Conservation (phyloP, 176 grass and related monocot genomes). For the Cenchrus purpureus region DNA sequence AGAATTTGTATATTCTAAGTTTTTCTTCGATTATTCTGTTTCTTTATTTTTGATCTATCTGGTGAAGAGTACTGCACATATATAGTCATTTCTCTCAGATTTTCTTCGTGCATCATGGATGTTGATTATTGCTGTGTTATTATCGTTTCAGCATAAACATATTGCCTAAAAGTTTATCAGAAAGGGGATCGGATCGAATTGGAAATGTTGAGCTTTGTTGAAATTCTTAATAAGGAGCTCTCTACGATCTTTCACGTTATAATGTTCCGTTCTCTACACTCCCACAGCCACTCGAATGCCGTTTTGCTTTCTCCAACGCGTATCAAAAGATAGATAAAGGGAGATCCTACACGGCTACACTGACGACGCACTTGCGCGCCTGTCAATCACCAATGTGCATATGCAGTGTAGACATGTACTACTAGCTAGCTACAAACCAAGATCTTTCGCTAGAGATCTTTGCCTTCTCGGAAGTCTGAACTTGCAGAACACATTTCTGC, state of each 20-base stretch:
- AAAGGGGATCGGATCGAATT: not conserved
- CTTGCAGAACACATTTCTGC: slow-evolving; percentile 19
- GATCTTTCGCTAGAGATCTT: slow-evolving; percentile 31
- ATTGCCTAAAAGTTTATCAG: no score
- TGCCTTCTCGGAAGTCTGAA: slow-evolving; percentile 13
- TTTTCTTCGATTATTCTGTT: not conserved
- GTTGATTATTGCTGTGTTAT: not conserved
- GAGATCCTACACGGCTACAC: not conserved
- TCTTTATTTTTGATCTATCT: not conserved
- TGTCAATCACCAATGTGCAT: slow-evolving; percentile 15
- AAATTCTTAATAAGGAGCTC: not conserved
- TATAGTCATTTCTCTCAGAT: not conserved
- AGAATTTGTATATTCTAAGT: not conserved
- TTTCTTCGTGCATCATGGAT: slow-evolving; percentile 1
- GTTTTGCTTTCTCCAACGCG: slow-evolving; percentile 6
- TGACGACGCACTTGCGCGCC: not conserved
- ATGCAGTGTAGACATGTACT: slow-evolving; percentile 14
- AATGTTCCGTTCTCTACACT: not conserved
- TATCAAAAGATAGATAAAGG: slow-evolving; percentile 11
- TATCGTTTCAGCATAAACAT: not conserved
- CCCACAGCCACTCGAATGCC: not conserved
- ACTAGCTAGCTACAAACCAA: not conserved
- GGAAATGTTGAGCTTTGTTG: not conserved
- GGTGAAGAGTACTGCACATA: not conserved
- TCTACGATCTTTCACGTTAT: not conserved